Evolutionary conservation across 2,329 filamentous ascomycete species (phyloP).

Genomic region (Scolecobasidium constrictum): DNA sequence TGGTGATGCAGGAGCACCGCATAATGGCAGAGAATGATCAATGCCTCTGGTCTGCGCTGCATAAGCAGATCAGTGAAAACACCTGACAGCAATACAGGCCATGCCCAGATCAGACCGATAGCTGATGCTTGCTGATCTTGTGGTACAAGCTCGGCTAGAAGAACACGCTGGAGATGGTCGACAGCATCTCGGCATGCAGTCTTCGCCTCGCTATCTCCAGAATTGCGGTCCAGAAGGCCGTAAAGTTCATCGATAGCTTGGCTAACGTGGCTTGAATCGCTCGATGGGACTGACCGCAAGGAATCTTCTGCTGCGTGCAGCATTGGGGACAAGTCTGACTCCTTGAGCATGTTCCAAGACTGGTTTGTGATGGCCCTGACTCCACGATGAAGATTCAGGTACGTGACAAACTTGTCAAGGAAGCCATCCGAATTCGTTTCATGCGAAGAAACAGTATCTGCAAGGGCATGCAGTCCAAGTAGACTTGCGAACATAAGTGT

Average conservation of each 20-base stretch:
- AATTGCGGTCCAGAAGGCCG: too few species aligned
- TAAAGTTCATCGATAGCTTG: too few species aligned
- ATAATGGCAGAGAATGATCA: slow-evolving; percentile 17
- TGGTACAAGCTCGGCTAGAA: too few species aligned
- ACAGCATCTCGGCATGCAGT: not conserved
- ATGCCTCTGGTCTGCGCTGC: slow-evolving; percentile 14
- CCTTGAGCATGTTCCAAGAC: slow-evolving; percentile 12
- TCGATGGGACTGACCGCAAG: too few species aligned
- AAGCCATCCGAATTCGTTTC: slow-evolving; percentile 11
- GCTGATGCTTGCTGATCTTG: slow-evolving; percentile 3
- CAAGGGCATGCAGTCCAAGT: not conserved
- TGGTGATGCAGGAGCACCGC: slow-evolving; percentile 15
- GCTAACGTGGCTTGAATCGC: too few species aligned
- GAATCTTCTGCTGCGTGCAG: too few species aligned
- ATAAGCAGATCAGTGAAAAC: slow-evolving; percentile 14
- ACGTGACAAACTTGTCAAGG: slow-evolving; percentile 14
- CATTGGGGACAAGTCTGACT: slow-evolving; percentile 10
- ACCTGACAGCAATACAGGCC: slow-evolving; percentile 15
- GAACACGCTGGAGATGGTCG: not conserved
- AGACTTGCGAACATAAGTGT: not conserved
- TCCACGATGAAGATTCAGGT: slow-evolving; percentile 15
- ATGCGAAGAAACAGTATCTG: not conserved
- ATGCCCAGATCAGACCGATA: slow-evolving; percentile 13
- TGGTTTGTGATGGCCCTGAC: slow-evolving; percentile 11
- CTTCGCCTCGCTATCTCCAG: not conserved